Evolutionary conservation across 352 stramenopile species (phyloP).

Genomic region (Globisporangium heterothallicum): DNA sequence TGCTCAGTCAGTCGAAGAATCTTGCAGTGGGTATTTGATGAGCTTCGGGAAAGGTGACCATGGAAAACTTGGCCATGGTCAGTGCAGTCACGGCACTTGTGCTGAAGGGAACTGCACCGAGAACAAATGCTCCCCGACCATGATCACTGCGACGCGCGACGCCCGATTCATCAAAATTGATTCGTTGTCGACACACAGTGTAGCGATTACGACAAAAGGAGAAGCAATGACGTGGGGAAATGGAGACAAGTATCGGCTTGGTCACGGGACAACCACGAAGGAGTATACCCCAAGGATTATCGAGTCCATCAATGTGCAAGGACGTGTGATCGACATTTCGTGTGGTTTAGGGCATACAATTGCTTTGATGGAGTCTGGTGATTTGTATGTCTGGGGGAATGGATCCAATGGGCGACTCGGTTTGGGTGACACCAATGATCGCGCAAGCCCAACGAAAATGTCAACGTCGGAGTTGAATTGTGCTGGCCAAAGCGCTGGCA

Average conservation of each 20-base stretch:
- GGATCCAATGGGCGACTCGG: conserved; percentile 80
- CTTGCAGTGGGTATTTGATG: conserved; percentile 47
- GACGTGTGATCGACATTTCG: conserved; percentile 46
- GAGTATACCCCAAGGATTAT: conserved; percentile 65
- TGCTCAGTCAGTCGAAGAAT: conserved; percentile 23
- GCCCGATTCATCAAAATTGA: conserved; percentile 63
- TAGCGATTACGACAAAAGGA: conserved; percentile 58
- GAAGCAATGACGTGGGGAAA: conserved; percentile 80
- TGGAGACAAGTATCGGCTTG: conserved; percentile 77
- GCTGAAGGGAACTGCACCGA: conserved; percentile 77
- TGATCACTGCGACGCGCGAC: conserved; percentile 49
- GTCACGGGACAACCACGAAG: conserved; percentile 65
- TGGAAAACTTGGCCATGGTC: conserved; percentile 74
- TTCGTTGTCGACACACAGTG: conserved; percentile 78
- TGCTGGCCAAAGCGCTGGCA: not conserved
- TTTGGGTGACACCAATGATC: conserved; percentile 72
- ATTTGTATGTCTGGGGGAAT: conserved; percentile 81
- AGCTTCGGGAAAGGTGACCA: conserved; percentile 85
- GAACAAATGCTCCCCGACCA: conserved; percentile 68
- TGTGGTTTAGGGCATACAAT: conserved; percentile 68
- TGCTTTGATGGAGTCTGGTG: conserved; percentile 49
- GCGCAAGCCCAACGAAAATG: conserved; percentile 35
- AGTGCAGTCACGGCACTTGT: conserved; percentile 58
- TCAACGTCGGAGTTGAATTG: not conserved
- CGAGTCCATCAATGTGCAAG: conserved; percentile 54